Percentiles rank a stretch among this genome's conserved stretches.
Conservation (phyloP, 2,329 filamentous ascomycete genomes). For the Rugonectria rugulosa region DNA sequence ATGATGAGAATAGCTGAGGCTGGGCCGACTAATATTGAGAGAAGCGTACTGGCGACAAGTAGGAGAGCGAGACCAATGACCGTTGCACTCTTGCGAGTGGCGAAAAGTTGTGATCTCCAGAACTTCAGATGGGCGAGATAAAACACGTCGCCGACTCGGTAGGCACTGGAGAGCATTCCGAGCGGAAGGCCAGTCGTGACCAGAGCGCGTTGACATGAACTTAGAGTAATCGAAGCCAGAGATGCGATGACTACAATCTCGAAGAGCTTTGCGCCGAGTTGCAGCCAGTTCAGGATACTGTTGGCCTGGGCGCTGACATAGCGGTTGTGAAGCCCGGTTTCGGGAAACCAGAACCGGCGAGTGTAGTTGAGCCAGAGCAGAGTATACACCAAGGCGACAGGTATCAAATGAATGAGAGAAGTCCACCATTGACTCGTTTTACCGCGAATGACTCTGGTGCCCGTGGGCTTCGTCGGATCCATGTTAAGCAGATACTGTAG, state of each 20-base stretch:
- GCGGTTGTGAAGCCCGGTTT: background rate
- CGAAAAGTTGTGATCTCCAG: background rate
- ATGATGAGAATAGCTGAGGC: constrained; percentile 12
- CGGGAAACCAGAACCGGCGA: background rate
- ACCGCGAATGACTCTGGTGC: background rate
- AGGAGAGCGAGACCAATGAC: background rate
- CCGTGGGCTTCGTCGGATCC: too few species aligned
- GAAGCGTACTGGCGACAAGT: background rate
- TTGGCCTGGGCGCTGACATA: background rate
- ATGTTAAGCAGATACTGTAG: too few species aligned
- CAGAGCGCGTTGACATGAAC: background rate
- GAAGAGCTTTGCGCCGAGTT: constrained; percentile 10
- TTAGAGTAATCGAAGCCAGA: background rate
- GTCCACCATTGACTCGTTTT: background rate
- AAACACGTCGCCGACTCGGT: constrained; percentile 1
- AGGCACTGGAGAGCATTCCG: constrained; percentile 1
- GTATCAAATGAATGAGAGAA: background rate
- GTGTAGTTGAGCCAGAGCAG: constrained; percentile 2
- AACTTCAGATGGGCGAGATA: background rate
- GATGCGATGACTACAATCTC: constrained; percentile 9
- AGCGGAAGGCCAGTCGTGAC: constrained; percentile 1
- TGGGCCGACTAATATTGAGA: constrained; percentile 1
- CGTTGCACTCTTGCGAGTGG: background rate
- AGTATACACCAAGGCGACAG: background rate
- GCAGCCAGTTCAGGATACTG: constrained; percentile 10